Conservation (phyloP, 2,329 filamentous ascomycete species). For the Whalleya microplaca region DNA sequence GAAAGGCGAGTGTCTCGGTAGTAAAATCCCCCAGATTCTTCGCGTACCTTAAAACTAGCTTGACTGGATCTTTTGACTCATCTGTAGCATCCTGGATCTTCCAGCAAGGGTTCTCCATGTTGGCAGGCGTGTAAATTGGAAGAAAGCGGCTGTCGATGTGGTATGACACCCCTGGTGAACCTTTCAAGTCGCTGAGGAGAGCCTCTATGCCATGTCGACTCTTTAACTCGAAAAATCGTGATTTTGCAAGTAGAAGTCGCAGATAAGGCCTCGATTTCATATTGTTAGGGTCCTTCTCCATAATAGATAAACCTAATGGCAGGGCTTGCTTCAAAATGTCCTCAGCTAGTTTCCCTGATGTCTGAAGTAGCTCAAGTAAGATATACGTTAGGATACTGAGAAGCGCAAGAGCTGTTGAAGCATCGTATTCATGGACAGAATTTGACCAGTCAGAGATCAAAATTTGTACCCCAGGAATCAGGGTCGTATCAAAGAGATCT, state of each 20-base stretch:
- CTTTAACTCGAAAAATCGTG: conserved; percentile 14
- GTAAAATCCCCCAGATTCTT: conserved; percentile 21
- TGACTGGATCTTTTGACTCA: conserved; percentile 13
- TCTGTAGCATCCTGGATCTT: conserved; percentile 6
- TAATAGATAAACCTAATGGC: conserved; percentile 22
- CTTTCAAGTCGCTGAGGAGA: conserved; percentile 12
- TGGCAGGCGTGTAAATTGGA: conserved; percentile 23
- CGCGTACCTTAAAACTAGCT: conserved; percentile 14
- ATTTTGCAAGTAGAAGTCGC: conserved; percentile 25
- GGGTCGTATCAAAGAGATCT: conserved; percentile 7
- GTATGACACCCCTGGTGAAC: conserved; percentile 10
- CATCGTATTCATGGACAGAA: conserved; percentile 16
- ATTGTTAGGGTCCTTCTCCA: conserved; percentile 20
- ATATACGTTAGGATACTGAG: conserved; percentile 24
- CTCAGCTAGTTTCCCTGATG: conserved; percentile 6
- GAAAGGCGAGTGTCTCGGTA: conserved; percentile 19
- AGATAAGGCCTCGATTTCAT: conserved; percentile 27
- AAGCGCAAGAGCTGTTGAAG: conserved; percentile 25
- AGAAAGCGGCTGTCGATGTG: conserved; percentile 9
- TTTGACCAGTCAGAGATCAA: conserved; percentile 25
- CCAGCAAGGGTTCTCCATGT: conserved; percentile 26
- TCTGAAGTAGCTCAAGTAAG: conserved; percentile 9
- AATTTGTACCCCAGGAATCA: conserved; percentile 8
- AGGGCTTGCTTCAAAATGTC: conserved; percentile 13
- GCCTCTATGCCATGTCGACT: conserved; percentile 9